These are phyloP conservation scores for Luzula sylvatica DNA, from an alignment of 176 grass and related monocot species.

Conservation along the genomic window DNA sequence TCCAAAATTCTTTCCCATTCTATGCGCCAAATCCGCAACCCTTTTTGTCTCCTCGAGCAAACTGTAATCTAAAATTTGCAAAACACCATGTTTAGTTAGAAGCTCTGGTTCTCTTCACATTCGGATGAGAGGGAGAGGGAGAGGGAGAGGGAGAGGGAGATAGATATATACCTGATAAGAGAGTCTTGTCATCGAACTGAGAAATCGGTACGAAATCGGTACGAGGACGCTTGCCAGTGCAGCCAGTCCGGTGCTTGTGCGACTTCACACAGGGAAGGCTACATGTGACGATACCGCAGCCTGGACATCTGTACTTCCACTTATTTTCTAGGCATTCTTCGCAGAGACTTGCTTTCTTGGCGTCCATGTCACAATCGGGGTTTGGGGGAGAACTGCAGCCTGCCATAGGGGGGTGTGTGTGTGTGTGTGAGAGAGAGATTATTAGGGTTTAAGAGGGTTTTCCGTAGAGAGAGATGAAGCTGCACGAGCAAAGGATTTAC, in stretches of 20 bases:
- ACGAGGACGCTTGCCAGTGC: constrained; percentile 77
- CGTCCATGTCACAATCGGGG: neutral
- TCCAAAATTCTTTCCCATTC: constrained; percentile 38
- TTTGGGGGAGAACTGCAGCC: neutral
- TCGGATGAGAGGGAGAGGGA: no score
- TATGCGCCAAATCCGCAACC: constrained; percentile 49
- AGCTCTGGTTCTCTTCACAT: no score
- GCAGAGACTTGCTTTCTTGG: constrained; percentile 35
- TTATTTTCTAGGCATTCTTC: constrained; percentile 75
- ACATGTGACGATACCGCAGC: constrained; percentile 63
- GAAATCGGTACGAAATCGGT: constrained; percentile 56
- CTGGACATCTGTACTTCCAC: constrained; percentile 96
- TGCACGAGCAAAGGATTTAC: no score
- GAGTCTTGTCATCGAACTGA: constrained; percentile 58
- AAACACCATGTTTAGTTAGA: no score
- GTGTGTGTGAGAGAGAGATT: neutral
- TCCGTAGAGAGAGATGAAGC: no score
- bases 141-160: neutral
- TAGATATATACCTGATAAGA: constrained; percentile 53
- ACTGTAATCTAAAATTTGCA: constrained; percentile 41
- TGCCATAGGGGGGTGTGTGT: neutral
- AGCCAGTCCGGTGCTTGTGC: constrained; percentile 57
- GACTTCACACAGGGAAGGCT: constrained; percentile 87
- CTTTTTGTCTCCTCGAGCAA: constrained; percentile 71
- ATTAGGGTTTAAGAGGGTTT: no score